Conservation (phyloP, 2,329 filamentous ascomycete genomes). For the Colletotrichum somersetense region DNA sequence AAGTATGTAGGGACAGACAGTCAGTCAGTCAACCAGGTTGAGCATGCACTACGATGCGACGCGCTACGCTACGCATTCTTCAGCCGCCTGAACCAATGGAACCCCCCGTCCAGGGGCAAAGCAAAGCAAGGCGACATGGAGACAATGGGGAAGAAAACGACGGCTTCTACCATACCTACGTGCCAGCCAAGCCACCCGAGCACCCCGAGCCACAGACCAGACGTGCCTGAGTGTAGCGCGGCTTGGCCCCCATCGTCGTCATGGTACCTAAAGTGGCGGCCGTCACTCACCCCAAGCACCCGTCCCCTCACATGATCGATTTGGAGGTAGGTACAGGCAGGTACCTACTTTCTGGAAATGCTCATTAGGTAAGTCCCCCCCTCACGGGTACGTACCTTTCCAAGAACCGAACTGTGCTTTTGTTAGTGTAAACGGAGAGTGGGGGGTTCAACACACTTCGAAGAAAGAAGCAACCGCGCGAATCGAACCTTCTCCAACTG, state of each 20-base stretch:
- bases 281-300: neutral
- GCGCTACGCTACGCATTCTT: slow-evolving; percentile 28
- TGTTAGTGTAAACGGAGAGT: neutral
- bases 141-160: neutral
- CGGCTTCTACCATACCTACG: neutral
- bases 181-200: slow-evolving; percentile 38
- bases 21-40: neutral
- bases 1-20: too few species aligned
- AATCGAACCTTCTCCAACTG: slow-evolving; percentile 35
- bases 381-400: neutral
- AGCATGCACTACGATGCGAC: neutral
- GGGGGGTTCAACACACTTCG: slow-evolving; percentile 11
- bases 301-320: neutral
- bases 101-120: slow-evolving; percentile 2
- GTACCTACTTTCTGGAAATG: too few species aligned
- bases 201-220: slow-evolving; percentile 31
- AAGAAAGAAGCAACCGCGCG: slow-evolving; percentile 17
- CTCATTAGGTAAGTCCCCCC: neutral
- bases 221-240: slow-evolving; percentile 24
- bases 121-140: neutral
- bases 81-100: slow-evolving; percentile 29
- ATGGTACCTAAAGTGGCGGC: neutral
- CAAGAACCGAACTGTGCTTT: neutral
- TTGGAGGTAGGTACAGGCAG: neutral
- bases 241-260: slow-evolving; percentile 2